Percentiles rank a stretch among this genome's conserved stretches.
Evolutionary conservation across 2,329 filamentous ascomycete genomes (phyloP).

Genomic region (Aspergillus aculeatinus): DNA sequence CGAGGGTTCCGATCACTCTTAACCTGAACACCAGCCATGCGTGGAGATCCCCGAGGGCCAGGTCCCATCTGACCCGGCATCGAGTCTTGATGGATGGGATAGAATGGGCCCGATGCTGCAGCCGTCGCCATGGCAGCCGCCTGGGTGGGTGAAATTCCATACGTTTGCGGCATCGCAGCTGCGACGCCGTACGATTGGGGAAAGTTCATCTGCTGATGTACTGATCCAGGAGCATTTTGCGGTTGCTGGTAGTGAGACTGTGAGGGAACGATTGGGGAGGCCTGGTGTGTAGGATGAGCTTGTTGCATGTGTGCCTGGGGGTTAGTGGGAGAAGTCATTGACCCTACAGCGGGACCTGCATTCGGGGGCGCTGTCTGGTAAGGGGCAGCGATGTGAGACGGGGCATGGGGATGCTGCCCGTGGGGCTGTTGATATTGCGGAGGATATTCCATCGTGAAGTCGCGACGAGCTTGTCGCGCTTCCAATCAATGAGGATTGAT

Average conservation of each 20-base stretch:
- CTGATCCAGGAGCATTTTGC: conserved; percentile 59
- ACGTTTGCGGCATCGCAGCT: conserved; percentile 68
- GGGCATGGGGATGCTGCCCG: conserved; percentile 61
- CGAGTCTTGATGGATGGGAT: conserved; percentile 70
- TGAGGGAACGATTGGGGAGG: conserved; percentile 76
- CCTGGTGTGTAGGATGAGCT: conserved; percentile 61
- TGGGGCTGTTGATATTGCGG: conserved; percentile 67
- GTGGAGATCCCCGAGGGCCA: conserved; percentile 66
- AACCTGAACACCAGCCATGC: conserved; percentile 66
- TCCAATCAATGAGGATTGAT: conserved; percentile 21
- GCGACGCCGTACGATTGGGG: conserved; percentile 73
- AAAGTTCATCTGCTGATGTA: conserved; percentile 75
- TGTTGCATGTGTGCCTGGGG: conserved; percentile 65
- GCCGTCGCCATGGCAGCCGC: conserved; percentile 93
- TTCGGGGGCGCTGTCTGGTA: conserved; percentile 62
- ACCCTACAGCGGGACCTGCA: conserved; percentile 44
- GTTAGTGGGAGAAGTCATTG: conserved; percentile 72
- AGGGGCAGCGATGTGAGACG: conserved; percentile 57
- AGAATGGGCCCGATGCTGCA: conserved; percentile 81
- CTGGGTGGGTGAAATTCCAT: conserved; percentile 78
- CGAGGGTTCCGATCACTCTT: conserved; percentile 75
- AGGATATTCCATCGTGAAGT: conserved; percentile 69
- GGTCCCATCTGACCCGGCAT: conserved; percentile 61
- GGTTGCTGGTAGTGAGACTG: conserved; percentile 68
- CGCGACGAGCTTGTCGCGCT: conserved; percentile 30